Base-by-base conservation (phyloP, 495 filamentous ascomycete species). In the Xylaria venustula region DNA sequence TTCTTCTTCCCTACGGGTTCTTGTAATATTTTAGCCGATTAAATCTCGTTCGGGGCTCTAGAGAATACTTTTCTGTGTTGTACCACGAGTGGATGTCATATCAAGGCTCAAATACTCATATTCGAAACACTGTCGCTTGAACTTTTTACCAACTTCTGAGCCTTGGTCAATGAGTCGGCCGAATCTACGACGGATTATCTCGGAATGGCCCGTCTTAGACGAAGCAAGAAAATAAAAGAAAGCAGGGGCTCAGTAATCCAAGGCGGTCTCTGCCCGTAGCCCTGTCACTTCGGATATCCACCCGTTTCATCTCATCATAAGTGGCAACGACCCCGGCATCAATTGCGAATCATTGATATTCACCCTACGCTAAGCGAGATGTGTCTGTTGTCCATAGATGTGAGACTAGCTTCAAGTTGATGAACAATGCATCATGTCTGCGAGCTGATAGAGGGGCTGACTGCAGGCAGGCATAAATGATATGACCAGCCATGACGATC, bases 291-390 rank as follows among this genome's bases (percentile, higher is more conserved):
- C 23, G 54, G 15, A 44, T 30, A 45, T 45, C 53, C 53, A 45
- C 52, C 46, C n/a, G 53, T 55, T 55, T 55, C 53, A 55, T 55
- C 53, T 55, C 25, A 55, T 44, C 53, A 5, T 20, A 44, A 44
- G 40, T 15, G 53, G 37, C 15, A 44, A 45, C 22, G 22, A 44
- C 37, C 53, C 53, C 53, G 40, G 53, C 53, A 40, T 32, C 37
- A 55, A 45, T 55, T 40, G 53, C 26, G 36, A 22, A 55, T 55
- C 53, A 20, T 19, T 9, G 50, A 53, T n/a, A 32, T 54, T 25
- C n/a, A 11, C 7, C 17, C 36, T 4, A 30, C 37, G 23, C 36
- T 42, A 54, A 42, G 51, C 36, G 51, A 42, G 36, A 28, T 42
- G 42, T 19, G 22, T n/a, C n/a, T 19, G 19, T 30, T 14, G 32